A percentile compares a stretch with the other conserved stretches of the same genome.
Evolutionary conservation across 1,284 basidiomycete species (phyloP).

Genomic region (Melanopsichium pennsylvanicum): DNA sequence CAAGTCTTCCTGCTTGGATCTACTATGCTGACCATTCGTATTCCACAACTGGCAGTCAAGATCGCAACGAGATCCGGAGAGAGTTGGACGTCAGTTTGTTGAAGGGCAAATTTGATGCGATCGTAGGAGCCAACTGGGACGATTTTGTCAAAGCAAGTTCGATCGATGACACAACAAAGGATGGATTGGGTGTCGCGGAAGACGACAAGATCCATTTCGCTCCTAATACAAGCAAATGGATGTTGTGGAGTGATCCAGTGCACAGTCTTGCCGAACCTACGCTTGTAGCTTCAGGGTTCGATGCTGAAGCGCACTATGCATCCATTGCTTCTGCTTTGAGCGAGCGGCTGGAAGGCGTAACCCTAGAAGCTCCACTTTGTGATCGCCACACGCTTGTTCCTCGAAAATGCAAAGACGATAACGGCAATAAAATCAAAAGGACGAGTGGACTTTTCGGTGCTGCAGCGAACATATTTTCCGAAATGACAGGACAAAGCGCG

Average conservation of each 20-base stretch:
- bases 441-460: slow-evolving; percentile 7
- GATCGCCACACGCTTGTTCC: slow-evolving; percentile 13
- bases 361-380: slow-evolving; percentile 7
- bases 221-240: slow-evolving; percentile 66
- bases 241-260: slow-evolving; percentile 64
- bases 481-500: background rate
- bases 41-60: slow-evolving; percentile 15
- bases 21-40: slow-evolving; percentile 66
- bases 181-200: slow-evolving; percentile 20
- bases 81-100: slow-evolving; percentile 55
- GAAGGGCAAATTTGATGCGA: slow-evolving; percentile 55
- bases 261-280: slow-evolving; percentile 51
- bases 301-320: slow-evolving; percentile 44
- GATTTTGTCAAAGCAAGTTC: slow-evolving; percentile 65
- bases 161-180: slow-evolving; percentile 55
- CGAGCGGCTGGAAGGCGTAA: slow-evolving; percentile 32
- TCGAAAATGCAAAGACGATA: background rate
- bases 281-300: slow-evolving; percentile 37
- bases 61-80: background rate
- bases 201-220: slow-evolving; percentile 61
- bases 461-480: slow-evolving; percentile 11
- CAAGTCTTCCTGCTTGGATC: slow-evolving; percentile 49
- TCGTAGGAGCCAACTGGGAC: slow-evolving; percentile 64
- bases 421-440: background rate
- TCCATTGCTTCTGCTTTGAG: slow-evolving; percentile 12